A percentile compares a stretch with the other conserved stretches of the same genome.
Evolutionary conservation across 371 early-diverging fungal genomes (phyloP).

Genomic region (Syncephalastrum contaminatum): DNA sequence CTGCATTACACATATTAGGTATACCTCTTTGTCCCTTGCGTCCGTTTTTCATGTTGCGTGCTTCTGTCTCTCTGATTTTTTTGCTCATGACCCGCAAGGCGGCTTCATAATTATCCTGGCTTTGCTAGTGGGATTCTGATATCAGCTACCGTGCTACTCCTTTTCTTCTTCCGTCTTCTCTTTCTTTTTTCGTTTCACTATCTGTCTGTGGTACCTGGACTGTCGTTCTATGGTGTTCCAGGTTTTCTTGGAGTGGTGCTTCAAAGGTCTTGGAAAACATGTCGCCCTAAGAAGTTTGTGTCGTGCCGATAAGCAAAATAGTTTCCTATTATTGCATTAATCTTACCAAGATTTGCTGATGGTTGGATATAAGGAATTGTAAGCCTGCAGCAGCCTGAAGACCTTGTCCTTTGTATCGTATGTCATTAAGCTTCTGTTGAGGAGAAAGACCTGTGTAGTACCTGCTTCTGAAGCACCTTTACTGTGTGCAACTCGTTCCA

Average conservation of each 20-base stretch:
- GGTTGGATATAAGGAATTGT: constrained; percentile 55
- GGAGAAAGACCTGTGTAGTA: constrained; percentile 1
- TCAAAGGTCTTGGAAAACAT: constrained; percentile 48
- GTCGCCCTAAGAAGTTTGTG: constrained; percentile 29
- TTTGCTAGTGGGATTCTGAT: constrained; percentile 19
- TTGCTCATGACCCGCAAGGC: constrained; percentile 47
- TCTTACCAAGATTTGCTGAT: constrained; percentile 55
- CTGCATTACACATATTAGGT: neutral
- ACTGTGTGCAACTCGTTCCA: constrained; percentile 49
- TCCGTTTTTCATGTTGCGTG: constrained; percentile 43
- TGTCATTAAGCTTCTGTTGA: neutral
- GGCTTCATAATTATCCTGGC: constrained; percentile 48
- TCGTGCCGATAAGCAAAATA: too few relatives aligned
- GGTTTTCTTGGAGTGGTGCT: constrained; percentile 44
- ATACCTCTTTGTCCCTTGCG: constrained; percentile 50
- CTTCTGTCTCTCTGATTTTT: constrained; percentile 54
- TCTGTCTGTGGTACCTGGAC: constrained; percentile 25
- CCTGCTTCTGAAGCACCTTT: constrained; percentile 42
- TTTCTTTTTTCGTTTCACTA: neutral
- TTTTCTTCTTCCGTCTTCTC: neutral
- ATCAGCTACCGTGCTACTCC: too few relatives aligned
- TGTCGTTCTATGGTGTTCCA: constrained; percentile 45
- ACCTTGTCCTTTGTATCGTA: constrained; percentile 31
- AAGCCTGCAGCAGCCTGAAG: constrained; percentile 57
- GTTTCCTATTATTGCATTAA: too few relatives aligned